Evolutionary conservation across 495 filamentous ascomycete species (phyloP), one percentile per base, ranked within the genome.

Genomic region (Pseudotulostoma volvatum): DNA sequence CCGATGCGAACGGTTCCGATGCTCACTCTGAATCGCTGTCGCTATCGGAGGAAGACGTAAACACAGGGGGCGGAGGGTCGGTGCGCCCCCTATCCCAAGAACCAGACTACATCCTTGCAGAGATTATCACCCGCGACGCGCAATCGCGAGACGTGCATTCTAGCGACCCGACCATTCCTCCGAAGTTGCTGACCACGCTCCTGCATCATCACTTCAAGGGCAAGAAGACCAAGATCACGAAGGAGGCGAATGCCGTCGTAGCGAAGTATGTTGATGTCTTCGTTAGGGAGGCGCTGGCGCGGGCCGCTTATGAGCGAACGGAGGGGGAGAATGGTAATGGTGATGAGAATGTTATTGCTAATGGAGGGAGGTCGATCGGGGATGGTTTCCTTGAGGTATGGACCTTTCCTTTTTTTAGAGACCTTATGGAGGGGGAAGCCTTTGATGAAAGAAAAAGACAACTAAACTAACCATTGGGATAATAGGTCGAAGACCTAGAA

Each of bases 201-300:
- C 59, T 96, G 20, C 78, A 93, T 50, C 72, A 86, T 40, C 74
- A 78, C 55, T 93, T 93, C 49, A 67, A 77, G 39, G 68, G 73
- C 30, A 51, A 66, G 14, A 71, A 73, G 38, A 87, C 77, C 2
- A 68, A 79, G 52, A 78, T 96, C 28, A 74, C 76, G 2, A 79
- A 76, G 49, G 81, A 86, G 36, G 92, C 90, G 13, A 76, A 86
- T 52, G 63, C 58, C 9, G 74, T 85, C 4, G 70, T 90, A 20
- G 82, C 72, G 2, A 84, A 79, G 60, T 96, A 96, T 51, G 71
- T 94, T 52, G 84, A 93, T 61, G 76, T 81, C 9, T 97, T 94
- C 66, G 82, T 95, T 40, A 68, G 81, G 44, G 90, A 97, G 62
- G 85, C 86, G 19, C 74, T 97, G 49, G 85, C 85, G 18, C 53